Base-by-base conservation (phyloP, 2,329 filamentous ascomycete genomes). In the Blastomyces silverae region DNA sequence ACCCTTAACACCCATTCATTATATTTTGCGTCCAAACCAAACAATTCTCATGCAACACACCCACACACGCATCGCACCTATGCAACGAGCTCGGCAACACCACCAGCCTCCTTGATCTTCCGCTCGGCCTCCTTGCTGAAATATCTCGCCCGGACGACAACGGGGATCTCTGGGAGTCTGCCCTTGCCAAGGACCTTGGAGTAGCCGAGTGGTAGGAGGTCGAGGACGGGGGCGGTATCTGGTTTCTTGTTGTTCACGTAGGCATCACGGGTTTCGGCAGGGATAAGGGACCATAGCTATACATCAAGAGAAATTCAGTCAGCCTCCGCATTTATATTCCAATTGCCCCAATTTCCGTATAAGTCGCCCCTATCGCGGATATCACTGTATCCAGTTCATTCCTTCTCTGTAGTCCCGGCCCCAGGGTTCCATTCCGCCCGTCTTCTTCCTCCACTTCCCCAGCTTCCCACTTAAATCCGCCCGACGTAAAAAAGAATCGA, bases 121-220 rank as follows among this genome's bases (percentile, higher is more conserved):
- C 91, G 86, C 89, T 99, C 94, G 73, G 94, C 94, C 80, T 96
- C 88, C 80, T 90, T 89, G 86, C 88, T 92, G 82, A 99, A 90
- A 85, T 92, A 97, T 80, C 94, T 86, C 74, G 94, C 93, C 79
- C 91, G 91, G 73, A 99, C 92, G 76, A 99, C 91, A 76, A 99
- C 82, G 73, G 94, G 94, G 76, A 97, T 87, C 78, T 93, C 85
- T 77, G 94, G 93, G 76, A 97, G 85, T 78, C 93, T 89, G 82
- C 94, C 94, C 88, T 99, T 99, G 80, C 94, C 95, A 79, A 99
- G 90, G 73, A 99, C 88, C 86, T 99, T 99, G 79, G 92, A 90
- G 88, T 97, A 99, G 75, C 95, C 94, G 81, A 96, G 89, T 75
- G 92, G 86, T 71, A 97, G 89, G 80, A 99, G 91, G 84, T 99